Evolutionary conservation across 768 basidiomycete species (phyloP), one percentile per base, ranked within the genome.

Genomic region (Tephrocybe sp.): DNA sequence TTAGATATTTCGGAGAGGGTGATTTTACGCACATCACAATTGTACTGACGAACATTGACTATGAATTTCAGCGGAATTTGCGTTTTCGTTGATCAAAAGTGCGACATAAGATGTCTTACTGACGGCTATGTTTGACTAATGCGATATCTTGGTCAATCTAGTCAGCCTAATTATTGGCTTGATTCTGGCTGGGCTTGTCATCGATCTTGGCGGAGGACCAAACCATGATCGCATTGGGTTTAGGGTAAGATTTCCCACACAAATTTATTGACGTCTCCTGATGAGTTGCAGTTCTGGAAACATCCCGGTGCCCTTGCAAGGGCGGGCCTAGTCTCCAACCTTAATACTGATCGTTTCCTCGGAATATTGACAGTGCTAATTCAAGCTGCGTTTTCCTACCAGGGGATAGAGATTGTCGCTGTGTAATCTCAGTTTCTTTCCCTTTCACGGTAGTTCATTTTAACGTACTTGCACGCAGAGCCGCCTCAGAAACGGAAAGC

Each of bases 191-290:
- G 85, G 85, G 30, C 77, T 93, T 54, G 69, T 89, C 53, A 76
- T 92, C 52, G 85, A 89, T 56, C 77, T 88, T 16, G 92, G 92
- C 34, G 91, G 89, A 50, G 89, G 85, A 1, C 89, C 90, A 4
- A 58, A 77, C 48, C 74, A 79, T 55, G 76, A 84, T 16, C 78
- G 83, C 12, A 75, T 85, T 51, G 87, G 88, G 0, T 89, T 89
- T 72, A 78, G 75, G 50, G 82, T 84, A 45, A 65, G 65, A 57
- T 58, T 63, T 53, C 45, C 22, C 22, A 12, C 9, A 1, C 10
- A 26, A 7, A 26, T 26, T 26, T 26, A 26, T 26, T 3, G 26
- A 26, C 42, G 30, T 23, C 10, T 22, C 13, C n/a, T 11, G 26
- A 26, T 26, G 26, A 26, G 7, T 53, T 26, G 4, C 26, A 84